Percentiles rank a stretch among this genome's conserved stretches.
These are phyloP conservation scores for Colletotrichum magnum DNA, from an alignment of 2,329 filamentous ascomycete genomes.

Conservation along the genomic window DNA sequence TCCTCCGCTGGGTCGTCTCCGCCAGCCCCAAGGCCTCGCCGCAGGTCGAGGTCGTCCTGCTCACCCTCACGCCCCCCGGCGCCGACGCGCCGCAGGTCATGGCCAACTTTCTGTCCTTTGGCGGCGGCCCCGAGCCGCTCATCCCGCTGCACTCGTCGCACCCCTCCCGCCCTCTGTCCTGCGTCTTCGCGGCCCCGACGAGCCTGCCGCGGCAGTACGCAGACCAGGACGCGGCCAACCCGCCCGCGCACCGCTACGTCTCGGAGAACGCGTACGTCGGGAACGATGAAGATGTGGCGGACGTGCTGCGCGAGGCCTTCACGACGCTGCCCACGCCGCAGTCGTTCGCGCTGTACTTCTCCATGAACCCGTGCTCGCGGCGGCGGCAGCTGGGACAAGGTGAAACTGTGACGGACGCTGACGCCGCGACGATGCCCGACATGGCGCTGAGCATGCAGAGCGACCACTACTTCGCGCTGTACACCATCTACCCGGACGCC, in stretches of 20 bases:
- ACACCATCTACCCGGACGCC: conserved; percentile 63
- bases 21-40: conserved; percentile 51
- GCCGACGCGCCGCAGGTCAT: conserved; percentile 51
- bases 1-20: conserved; percentile 63
- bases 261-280: conserved; percentile 65
- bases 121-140: conserved; percentile 45
- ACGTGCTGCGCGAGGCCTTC: conserved; percentile 61
- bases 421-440: conserved; percentile 54
- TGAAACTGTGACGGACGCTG: conserved; percentile 42
- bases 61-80: conserved; percentile 49
- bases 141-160: conserved; percentile 29
- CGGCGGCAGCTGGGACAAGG: conserved; percentile 5
- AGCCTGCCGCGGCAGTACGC: conserved; percentile 57
- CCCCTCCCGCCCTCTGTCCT: conserved; percentile 47
- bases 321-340: conserved; percentile 61
- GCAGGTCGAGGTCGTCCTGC: conserved; percentile 57
- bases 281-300: conserved; percentile 61
- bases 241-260: conserved; percentile 62
- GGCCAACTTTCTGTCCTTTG: conserved; percentile 58
- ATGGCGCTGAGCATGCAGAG: conserved; percentile 70
- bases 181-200: conserved; percentile 54
- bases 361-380: conserved; percentile 63
- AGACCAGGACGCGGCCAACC: conserved; percentile 61
- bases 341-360: conserved; percentile 63
- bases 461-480: conserved; percentile 70